Percentiles rank a stretch among this genome's conserved stretches.
phyloP scores from a whole-genome alignment of 2,329 filamentous ascomycete species.

The Akanthomyces dipterigenus region DNA sequence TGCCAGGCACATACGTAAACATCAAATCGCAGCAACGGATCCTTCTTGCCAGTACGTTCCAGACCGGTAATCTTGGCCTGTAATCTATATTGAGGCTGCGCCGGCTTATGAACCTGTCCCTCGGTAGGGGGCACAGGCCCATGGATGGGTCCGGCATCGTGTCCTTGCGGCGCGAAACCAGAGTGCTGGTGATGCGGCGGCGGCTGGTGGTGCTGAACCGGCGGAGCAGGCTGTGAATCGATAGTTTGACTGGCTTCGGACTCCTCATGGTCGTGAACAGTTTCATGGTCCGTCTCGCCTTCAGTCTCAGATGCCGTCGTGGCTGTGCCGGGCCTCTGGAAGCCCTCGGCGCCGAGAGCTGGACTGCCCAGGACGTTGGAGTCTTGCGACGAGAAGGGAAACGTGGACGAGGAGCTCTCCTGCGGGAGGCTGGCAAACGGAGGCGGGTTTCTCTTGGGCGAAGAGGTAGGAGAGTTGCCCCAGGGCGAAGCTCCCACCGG shows the following conservation, averaged over 20 bases:
- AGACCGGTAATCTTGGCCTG: constrained; percentile 92
- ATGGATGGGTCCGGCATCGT: constrained; percentile 14
- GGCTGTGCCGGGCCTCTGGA: constrained; percentile 40
- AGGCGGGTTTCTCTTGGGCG: constrained; percentile 40
- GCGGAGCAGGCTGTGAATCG: constrained; percentile 22
- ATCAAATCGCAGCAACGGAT: constrained; percentile 90
- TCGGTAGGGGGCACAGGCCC: not conserved
- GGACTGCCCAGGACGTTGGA: constrained; percentile 36
- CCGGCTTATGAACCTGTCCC: constrained; percentile 46
- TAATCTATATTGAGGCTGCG: constrained; percentile 70
- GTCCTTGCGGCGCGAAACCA: constrained; percentile 25
- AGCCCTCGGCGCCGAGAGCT: constrained; percentile 31
- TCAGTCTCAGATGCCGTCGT: constrained; percentile 39
- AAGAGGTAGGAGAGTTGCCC: constrained; percentile 46
- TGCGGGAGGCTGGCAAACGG: constrained; percentile 35
- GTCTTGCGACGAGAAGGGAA: constrained; percentile 36
- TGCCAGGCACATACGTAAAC: constrained; percentile 64
- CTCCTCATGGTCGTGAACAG: constrained; percentile 19
- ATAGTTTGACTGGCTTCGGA: not conserved
- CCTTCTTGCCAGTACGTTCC: constrained; percentile 90
- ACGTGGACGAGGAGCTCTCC: constrained; percentile 36
- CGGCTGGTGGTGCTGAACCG: constrained; percentile 19
- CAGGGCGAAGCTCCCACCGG: constrained; percentile 47
- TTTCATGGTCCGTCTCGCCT: constrained; percentile 28
- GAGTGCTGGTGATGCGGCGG: constrained; percentile 17